Evolutionary conservation across 192 early-diverging fungal genomes (phyloP), one percentile per base, ranked within the genome.

Genomic region (Glomus cerebriforme): DNA sequence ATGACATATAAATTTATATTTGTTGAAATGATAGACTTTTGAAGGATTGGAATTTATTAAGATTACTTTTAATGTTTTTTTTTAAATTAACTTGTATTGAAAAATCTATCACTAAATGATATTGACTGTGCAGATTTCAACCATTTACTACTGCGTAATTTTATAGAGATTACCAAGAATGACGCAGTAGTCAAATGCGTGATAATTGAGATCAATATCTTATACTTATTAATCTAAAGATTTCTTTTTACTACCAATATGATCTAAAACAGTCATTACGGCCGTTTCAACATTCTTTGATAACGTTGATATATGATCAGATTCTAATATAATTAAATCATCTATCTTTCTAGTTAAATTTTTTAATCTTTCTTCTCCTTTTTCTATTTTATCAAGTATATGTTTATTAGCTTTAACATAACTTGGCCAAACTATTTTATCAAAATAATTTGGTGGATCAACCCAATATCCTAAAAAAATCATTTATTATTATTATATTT

Each of bases 371-470:
- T 54, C 19, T 6, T 54, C 17, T 17, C 19, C 49, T 7, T 17
- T 22, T 54, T 54, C 17, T 7, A 54, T 15, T 54, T 12, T 43
- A 43, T 34, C 2, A 29, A 68, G 49, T 59, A 87, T 79, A 26
- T 88, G 89, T 7, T 62, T 59, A 39, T 88, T 84, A 64, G 60
- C 85, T 34, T 75, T 81, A 73, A 90, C 22, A 81, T 89, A 93
- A 72, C 93, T 88, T n/a, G 93, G 92, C 92, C 92, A 95, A 3
- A 95, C 93, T 68, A 93, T 84, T 9, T 79, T 62, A 78, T 93
- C 90, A 85, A 95, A 95, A 76, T 93, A 95, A 19, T 89, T 90
- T 4, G 92, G 92, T 24, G 93, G 92, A 80, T 95, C 93, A 0
- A 78, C 79, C 93, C 93, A 95, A 34, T 85, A 90, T 3, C 89